Evolutionary conservation across 768 basidiomycete species (phyloP).

Genomic region (Fistulinella prunicolor): DNA sequence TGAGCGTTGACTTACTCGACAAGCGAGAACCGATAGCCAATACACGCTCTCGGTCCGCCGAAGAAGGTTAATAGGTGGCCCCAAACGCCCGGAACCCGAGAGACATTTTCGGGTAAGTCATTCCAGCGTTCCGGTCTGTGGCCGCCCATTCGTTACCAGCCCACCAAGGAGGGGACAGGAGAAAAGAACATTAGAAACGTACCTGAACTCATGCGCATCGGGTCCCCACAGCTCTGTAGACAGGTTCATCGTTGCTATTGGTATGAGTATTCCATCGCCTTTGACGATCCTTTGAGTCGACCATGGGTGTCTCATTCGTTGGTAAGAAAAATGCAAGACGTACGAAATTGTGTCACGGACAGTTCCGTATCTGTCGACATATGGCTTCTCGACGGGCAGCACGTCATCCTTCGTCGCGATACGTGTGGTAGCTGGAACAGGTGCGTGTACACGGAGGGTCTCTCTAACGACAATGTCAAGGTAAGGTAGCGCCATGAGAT

Average conservation of each 20-base stretch:
- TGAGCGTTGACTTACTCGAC: slow-evolving; percentile 43
- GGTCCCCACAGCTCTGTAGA: slow-evolving; percentile 57
- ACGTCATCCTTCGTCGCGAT: slow-evolving; percentile 51
- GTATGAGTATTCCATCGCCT: slow-evolving; percentile 47
- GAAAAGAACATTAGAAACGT: slow-evolving; percentile 1
- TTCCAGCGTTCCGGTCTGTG: slow-evolving; percentile 66
- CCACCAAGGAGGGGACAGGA: not conserved
- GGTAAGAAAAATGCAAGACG: not conserved
- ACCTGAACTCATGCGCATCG: slow-evolving; percentile 64
- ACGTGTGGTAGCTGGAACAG: slow-evolving; percentile 43
- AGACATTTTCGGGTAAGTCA: slow-evolving; percentile 41
- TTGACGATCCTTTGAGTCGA: slow-evolving; percentile 35
- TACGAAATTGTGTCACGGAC: slow-evolving; percentile 40
- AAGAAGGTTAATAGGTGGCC: slow-evolving; percentile 59
- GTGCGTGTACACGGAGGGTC: slow-evolving; percentile 53
- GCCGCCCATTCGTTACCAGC: not conserved
- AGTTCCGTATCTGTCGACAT: slow-evolving; percentile 43
- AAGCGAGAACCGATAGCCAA: slow-evolving; percentile 64
- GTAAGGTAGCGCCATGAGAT: slow-evolving; percentile 61
- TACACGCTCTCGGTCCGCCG: slow-evolving; percentile 63
- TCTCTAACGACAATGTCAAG: slow-evolving; percentile 67
- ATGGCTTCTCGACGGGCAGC: slow-evolving; percentile 47
- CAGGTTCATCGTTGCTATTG: slow-evolving; percentile 52
- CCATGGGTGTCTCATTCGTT: not conserved
- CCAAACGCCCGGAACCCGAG: slow-evolving; percentile 56